Base-by-base conservation (phyloP, 2,329 filamentous ascomycete genomes). In the Sarocladium oryzae region DNA sequence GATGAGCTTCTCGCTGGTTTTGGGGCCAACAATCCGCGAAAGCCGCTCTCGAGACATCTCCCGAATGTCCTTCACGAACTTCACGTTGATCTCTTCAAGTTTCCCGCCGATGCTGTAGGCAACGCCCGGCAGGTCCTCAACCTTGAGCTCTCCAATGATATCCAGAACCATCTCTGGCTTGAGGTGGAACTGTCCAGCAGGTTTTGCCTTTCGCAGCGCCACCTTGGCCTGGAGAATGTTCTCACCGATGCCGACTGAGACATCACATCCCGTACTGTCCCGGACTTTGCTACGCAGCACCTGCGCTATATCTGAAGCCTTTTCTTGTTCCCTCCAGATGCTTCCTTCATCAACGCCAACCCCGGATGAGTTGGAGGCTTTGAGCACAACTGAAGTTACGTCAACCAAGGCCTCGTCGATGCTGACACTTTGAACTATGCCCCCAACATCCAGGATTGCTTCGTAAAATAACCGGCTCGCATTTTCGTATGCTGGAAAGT, bases 381-480 rank as follows among this genome's bases (percentile, higher is more conserved):
- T 71, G 40, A 89, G 70, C 53, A 93, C 87, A 3, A 88, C 69
- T 3, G 73, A 72, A 2, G 88, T 93, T 30, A 91, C 78, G 66
- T 99, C 93, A 15, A 99, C 71, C 7, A 99, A 77, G 1, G 90
- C 93, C 68, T 99, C 95, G 58, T 99, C 95, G 41, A 99, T 88
- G 62, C 93, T 97, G 50, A 99, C 92, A 61, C 93, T 97, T 64
- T 99, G 93, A 0, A 97, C 89, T 16, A 89, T 69, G 1, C 90
- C 92, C 16, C 86, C 89, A 8, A 90, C 75, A 5, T 82, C 79
- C 30, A 97, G 69, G 10, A 99, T 88, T 1, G 85, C 82, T 54
- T 89, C 84, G 60, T 99, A 99, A 59, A 99, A 99, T 2, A 82
- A 76, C 52, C 81, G 79, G 61, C 93, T 99, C 1, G 91, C 89